Percentiles rank a stretch among this genome's conserved stretches.
Evolutionary conservation across 2,329 filamentous ascomycete genomes (phyloP).

Genomic region (Diplodia intermedia): DNA sequence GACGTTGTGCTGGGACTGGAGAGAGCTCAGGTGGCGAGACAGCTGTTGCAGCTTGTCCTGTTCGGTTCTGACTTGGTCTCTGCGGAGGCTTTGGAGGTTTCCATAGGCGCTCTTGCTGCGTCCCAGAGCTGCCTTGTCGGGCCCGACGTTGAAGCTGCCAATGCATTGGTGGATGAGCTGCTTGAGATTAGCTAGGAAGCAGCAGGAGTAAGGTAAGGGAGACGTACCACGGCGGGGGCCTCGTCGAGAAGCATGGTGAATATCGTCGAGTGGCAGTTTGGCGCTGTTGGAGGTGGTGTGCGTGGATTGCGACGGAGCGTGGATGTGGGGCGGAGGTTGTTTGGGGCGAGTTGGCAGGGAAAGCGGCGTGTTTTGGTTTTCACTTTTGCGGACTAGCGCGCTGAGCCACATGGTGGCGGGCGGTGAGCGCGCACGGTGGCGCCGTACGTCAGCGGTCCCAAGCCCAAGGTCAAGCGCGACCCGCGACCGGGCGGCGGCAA

Average conservation of each 20-base stretch:
- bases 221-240: conserved; percentile 80
- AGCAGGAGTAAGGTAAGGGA: neutral
- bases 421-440: conserved; percentile 2
- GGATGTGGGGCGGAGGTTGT: neutral
- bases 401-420: conserved; percentile 2
- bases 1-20: conserved; percentile 78
- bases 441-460: conserved; percentile 26
- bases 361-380: conserved; percentile 26
- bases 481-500: conserved; percentile 6
- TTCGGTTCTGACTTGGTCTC: conserved; percentile 55
- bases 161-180: conserved; percentile 92
- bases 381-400: conserved; percentile 28
- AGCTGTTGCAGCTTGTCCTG: conserved; percentile 60
- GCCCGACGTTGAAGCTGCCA: conserved; percentile 91
- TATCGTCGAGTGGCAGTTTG: conserved; percentile 4
- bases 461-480: conserved; percentile 7
- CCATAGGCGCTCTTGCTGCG: conserved; percentile 85
- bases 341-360: neutral
- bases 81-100: conserved; percentile 83
- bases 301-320: neutral
- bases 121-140: conserved; percentile 82
- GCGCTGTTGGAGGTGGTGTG: neutral
- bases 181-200: conserved; percentile 15
- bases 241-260: conserved; percentile 90
- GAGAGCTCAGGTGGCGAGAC: conserved; percentile 75